Base-by-base conservation (phyloP, 2,329 filamentous ascomycete species). In the Fusarium pseudoanthophilum region DNA sequence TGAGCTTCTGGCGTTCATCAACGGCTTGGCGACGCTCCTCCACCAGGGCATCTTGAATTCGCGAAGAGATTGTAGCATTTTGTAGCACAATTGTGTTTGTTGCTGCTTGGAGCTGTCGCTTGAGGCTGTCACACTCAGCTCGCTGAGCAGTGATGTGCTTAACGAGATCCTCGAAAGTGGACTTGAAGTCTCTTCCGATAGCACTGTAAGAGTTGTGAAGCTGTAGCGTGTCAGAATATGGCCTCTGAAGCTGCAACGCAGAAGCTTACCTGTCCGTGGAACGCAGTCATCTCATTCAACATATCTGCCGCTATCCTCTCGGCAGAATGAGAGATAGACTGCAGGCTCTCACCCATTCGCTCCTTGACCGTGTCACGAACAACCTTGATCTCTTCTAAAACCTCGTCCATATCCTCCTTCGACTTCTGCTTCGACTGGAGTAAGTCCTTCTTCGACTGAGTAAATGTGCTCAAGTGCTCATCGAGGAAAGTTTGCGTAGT, bases 301-400 rank as follows among this genome's bases (percentile, higher is more conserved):
- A 98, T 95, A 76, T 97, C 95, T 18, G 92, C 93, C 1, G 95
- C 94, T 71, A 98, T 98, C 62, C 92, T 91, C 82, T 95, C 94
- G 4, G 95, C 95, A 15, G 95, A 94, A 16, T 88, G 88, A 5
- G 95, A 95, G 28, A 98, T 90, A 32, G 94, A 91, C 77, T 94
- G 92, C 48, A 98, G 86, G 14, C 95, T 95, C 78, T 95, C 91
- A 5, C 94, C 93, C 53, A 98, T 93, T 70, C 92, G 92, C 55
- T 89, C 86, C 85, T 98, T 98, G 58, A 98, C 94, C 60, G 93
- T 92, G 80, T 97, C 93, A 28, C 95, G 90, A 30, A 98, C 87
- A n/a, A 89, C 90, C 80, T 95, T 95, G 80, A 98, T 97, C 80
- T 97, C 95, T 77, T 96, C 93, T 15, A 99, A 87, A 4, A 97